A percentile compares a stretch with the other conserved stretches of the same genome.
These are phyloP conservation scores for Venturia carpophila DNA, from an alignment of 2,329 filamentous ascomycete species.

Conservation along the genomic window DNA sequence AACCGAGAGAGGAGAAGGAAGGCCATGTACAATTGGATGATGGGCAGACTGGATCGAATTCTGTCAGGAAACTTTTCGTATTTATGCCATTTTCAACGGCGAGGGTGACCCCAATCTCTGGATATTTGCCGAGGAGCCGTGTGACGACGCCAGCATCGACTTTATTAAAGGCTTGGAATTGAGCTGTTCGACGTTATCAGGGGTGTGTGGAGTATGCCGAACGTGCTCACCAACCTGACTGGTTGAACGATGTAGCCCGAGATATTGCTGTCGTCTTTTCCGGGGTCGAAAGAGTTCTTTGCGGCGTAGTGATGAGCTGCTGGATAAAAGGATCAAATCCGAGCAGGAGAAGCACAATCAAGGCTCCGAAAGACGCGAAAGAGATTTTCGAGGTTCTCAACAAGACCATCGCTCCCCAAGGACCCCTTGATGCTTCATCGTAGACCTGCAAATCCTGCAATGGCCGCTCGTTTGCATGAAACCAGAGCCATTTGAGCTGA, in stretches of 20 bases:
- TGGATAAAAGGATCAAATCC: slow-evolving; percentile 30
- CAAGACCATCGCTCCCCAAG: slow-evolving; percentile 18
- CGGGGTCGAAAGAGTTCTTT: slow-evolving; percentile 19
- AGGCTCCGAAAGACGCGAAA: slow-evolving; percentile 24
- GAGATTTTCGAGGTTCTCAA: slow-evolving; percentile 19
- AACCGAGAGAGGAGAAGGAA: slow-evolving; percentile 17
- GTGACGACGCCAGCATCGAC: slow-evolving; percentile 21
- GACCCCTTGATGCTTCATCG: slow-evolving; percentile 22
- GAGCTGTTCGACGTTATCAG: background rate
- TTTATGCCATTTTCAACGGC: background rate
- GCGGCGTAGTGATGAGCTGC: slow-evolving; percentile 27
- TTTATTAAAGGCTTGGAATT: slow-evolving; percentile 16
- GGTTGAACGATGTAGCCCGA: background rate
- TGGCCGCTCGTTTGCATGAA: slow-evolving; percentile 25
- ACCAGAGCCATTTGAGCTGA: slow-evolving; percentile 33
- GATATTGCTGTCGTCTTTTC: background rate
- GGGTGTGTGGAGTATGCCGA: background rate
- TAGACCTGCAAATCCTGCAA: slow-evolving; percentile 32
- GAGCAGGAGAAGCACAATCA: slow-evolving; percentile 23
- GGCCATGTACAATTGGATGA: slow-evolving; percentile 19
- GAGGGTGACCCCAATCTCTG: background rate
- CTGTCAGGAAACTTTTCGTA: background rate
- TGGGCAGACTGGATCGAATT: slow-evolving; percentile 15
- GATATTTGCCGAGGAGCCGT: background rate
- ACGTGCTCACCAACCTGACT: background rate